Conservation (phyloP, 441 rosid genomes). For the Gossypium gossypioides region DNA sequence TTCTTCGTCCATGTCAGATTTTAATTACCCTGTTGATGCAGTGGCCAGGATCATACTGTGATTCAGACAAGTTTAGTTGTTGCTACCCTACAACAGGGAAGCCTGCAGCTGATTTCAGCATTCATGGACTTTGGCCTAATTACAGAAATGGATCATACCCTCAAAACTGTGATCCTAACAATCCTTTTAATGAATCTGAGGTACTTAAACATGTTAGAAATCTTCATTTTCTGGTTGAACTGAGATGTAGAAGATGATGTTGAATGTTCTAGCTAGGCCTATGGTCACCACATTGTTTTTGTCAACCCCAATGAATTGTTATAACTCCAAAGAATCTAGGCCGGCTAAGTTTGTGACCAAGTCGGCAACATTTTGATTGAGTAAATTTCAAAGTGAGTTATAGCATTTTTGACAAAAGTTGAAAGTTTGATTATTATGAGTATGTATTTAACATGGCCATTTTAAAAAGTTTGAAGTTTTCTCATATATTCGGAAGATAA, state of each 20-base stretch:
- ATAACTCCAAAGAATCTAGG: neutral
- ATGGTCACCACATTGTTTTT: neutral
- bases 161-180: conserved; percentile 55
- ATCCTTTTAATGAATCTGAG: conserved; percentile 41
- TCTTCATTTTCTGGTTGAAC: neutral
- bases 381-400: neutral
- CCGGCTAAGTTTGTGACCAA: neutral
- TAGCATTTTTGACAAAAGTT: neutral
- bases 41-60: conserved; percentile 94
- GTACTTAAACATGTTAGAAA: conserved; percentile 23
- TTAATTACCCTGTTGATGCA: conserved; percentile 12
- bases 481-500: neutral
- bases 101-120: conserved; percentile 73
- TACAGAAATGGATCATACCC: conserved; percentile 69
- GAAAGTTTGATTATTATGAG: neutral
- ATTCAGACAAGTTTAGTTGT: conserved; percentile 47
- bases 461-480: neutral
- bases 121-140: conserved; percentile 92
- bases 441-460: neutral
- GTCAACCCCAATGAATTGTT: neutral
- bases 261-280: neutral
- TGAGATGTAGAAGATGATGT: neutral
- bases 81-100: conserved; percentile 81
- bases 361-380: neutral
- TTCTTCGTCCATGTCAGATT: neutral